Evolutionary conservation across 2,329 filamentous ascomycete genomes (phyloP).

Genomic region (Cladophialophora immunda): DNA sequence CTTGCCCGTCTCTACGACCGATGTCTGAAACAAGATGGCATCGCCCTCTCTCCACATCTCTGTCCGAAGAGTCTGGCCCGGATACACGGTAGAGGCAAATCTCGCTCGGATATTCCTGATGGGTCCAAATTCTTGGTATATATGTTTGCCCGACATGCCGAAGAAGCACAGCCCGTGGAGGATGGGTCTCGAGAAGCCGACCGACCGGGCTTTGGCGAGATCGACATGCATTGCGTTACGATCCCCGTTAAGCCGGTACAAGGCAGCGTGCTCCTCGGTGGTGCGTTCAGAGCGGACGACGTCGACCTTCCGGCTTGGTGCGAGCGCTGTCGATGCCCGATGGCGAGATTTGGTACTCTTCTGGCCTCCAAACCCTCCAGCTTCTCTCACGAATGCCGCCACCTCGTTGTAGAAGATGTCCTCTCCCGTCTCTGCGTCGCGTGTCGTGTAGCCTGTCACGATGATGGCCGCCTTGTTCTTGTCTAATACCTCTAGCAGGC

Average conservation of each 20-base stretch:
- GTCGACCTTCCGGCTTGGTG: slow-evolving; percentile 79
- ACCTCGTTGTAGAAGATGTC: slow-evolving; percentile 96
- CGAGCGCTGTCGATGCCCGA: slow-evolving; percentile 66
- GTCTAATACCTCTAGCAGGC: slow-evolving; percentile 89
- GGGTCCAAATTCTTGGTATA: slow-evolving; percentile 81
- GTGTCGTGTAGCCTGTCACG: slow-evolving; percentile 79
- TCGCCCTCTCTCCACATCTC: slow-evolving; percentile 81
- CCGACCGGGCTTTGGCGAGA: slow-evolving; percentile 89
- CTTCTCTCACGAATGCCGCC: slow-evolving; percentile 86
- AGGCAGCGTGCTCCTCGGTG: slow-evolving; percentile 84
- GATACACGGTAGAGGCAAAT: slow-evolving; percentile 84
- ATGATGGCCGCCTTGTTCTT: slow-evolving; percentile 90
- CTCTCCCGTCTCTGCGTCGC: slow-evolving; percentile 81
- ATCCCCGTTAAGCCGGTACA: slow-evolving; percentile 93
- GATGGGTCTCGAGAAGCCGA: slow-evolving; percentile 92
- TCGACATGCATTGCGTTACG: slow-evolving; percentile 97
- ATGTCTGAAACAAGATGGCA: not conserved
- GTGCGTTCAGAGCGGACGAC: slow-evolving; percentile 84
- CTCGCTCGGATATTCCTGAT: slow-evolving; percentile 92
- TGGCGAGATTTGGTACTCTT: not conserved
- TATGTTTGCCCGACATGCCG: slow-evolving; percentile 87
- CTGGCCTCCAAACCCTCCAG: slow-evolving; percentile 85
- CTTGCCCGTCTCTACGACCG: not conserved
- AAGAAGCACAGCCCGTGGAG: slow-evolving; percentile 95
- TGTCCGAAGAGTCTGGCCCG: slow-evolving; percentile 76